phyloP scores from a whole-genome alignment of 2,329 filamentous ascomycete species.

The Cytospora piceae region DNA sequence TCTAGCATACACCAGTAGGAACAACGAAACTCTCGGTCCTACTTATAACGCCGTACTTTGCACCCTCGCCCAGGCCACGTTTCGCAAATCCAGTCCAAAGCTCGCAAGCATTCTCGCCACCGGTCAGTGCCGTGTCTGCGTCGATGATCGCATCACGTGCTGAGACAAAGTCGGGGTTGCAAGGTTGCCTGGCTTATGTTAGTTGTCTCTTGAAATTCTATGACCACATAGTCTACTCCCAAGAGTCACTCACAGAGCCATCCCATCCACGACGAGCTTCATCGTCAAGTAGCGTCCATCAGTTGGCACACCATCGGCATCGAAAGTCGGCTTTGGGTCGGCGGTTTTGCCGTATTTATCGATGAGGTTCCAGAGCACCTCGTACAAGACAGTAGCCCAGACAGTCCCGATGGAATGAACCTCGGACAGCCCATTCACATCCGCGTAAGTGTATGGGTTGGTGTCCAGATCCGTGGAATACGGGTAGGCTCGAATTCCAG shows the following conservation, averaged over 20 bases:
- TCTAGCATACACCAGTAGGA: constrained; percentile 34
- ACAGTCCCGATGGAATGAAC: constrained; percentile 56
- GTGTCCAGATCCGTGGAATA: constrained; percentile 55
- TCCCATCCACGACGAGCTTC: constrained; percentile 56
- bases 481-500: constrained; percentile 53
- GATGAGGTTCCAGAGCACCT: constrained; percentile 61
- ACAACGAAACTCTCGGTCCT: constrained; percentile 41
- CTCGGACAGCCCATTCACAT: constrained; percentile 42
- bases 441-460: constrained; percentile 56
- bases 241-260: constrained; percentile 47
- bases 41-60: constrained; percentile 37
- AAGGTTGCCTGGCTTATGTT: constrained; percentile 49
- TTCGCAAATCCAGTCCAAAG: constrained; percentile 62
- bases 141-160: constrained; percentile 60
- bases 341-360: constrained; percentile 58
- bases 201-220: too few relatives aligned
- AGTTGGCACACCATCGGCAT: constrained; percentile 49
- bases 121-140: constrained; percentile 55
- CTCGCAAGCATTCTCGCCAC: constrained; percentile 53
- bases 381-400: constrained; percentile 58
- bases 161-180: constrained; percentile 57
- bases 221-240: background rate
- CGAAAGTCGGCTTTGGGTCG: constrained; percentile 46
- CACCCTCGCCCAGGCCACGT: constrained; percentile 53
- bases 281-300: constrained; percentile 56